phyloP scores from a whole-genome alignment of 768 basidiomycete species.

The Leccinum subgranulosum region DNA sequence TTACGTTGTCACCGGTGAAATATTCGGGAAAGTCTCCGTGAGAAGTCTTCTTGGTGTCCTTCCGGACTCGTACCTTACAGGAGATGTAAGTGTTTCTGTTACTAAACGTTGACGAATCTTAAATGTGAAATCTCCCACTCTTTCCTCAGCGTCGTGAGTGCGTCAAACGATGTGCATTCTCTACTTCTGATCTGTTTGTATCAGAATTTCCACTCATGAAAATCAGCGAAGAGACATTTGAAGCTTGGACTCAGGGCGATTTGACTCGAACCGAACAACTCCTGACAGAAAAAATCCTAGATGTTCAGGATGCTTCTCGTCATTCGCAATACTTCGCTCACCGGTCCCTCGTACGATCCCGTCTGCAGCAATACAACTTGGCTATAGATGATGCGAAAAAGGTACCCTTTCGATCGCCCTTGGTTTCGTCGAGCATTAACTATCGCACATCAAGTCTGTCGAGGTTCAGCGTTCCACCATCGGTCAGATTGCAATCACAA shows the following conservation, averaged over 20 bases:
- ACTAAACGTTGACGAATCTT: neutral
- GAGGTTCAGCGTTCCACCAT: conserved; percentile 3
- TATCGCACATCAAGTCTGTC: neutral
- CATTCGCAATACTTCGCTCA: neutral
- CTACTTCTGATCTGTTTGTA: accelerated
- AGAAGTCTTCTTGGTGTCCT: neutral
- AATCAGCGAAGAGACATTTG: neutral
- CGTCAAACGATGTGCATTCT: accelerated
- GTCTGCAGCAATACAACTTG: neutral
- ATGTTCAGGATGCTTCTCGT: too few species aligned
- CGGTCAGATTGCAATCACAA: conserved; percentile 6
- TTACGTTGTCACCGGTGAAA: neutral
- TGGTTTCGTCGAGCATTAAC: neutral
- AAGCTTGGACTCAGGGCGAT: neutral
- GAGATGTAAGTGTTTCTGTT: neutral
- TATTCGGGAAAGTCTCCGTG: neutral
- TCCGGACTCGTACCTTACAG: neutral
- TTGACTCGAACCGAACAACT: neutral
- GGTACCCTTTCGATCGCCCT: neutral
- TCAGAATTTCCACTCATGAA: neutral
- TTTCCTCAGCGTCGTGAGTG: neutral
- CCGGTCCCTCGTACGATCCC: neutral
- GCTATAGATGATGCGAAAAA: conserved; percentile 5
- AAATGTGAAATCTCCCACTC: too few species aligned
- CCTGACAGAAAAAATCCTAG: neutral